Evolutionary conservation across 1,284 basidiomycete species (phyloP).

Genomic region (Moesziomyces sp.): DNA sequence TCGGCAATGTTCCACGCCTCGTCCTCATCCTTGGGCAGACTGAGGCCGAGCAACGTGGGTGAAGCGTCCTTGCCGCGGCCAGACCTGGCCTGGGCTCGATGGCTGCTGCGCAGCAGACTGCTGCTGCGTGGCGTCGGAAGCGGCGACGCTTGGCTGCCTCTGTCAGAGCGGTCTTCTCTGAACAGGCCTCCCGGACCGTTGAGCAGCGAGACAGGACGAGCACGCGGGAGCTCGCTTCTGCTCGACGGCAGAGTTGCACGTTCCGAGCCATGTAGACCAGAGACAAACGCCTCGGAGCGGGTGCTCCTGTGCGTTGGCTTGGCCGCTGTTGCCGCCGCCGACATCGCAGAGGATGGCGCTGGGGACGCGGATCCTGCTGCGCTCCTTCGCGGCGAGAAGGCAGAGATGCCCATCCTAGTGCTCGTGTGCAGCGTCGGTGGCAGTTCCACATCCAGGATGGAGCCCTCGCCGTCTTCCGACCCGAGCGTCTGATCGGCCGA

Average conservation of each 20-base stretch:
- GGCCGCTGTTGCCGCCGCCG: conserved; percentile 6
- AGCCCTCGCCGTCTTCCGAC: conserved; percentile 41
- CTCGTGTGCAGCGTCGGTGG: conserved; percentile 17
- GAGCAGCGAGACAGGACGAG: conserved; percentile 38
- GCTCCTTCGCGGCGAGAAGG: conserved; percentile 15
- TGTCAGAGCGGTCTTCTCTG: conserved; percentile 23
- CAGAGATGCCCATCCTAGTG: conserved; percentile 2
- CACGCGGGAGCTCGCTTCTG: conserved; percentile 31
- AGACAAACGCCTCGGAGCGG: conserved; percentile 30
- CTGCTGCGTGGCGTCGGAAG: conserved; percentile 35
- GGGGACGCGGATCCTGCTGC: conserved; percentile 2
- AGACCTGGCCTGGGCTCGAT: conserved; percentile 7
- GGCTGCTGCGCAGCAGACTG: conserved; percentile 25
- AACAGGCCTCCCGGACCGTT: conserved; percentile 41
- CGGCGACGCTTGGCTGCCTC: conserved; percentile 28
- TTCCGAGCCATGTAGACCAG: conserved; percentile 21
- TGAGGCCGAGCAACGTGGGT: conserved; percentile 36
- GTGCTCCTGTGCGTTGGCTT: conserved; percentile 27
- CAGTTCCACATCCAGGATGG: conserved; percentile 39
- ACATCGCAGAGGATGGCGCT: conserved; percentile 14
- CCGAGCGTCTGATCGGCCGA: conserved; percentile 34
- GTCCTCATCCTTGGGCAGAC: conserved; percentile 33
- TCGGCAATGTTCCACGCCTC: conserved; percentile 47
- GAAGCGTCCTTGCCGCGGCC: conserved; percentile 18
- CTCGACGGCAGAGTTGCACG: conserved; percentile 20